Conservation (phyloP, 805 yeast genomes). For the Metschnikowia kunwiensis region DNA sequence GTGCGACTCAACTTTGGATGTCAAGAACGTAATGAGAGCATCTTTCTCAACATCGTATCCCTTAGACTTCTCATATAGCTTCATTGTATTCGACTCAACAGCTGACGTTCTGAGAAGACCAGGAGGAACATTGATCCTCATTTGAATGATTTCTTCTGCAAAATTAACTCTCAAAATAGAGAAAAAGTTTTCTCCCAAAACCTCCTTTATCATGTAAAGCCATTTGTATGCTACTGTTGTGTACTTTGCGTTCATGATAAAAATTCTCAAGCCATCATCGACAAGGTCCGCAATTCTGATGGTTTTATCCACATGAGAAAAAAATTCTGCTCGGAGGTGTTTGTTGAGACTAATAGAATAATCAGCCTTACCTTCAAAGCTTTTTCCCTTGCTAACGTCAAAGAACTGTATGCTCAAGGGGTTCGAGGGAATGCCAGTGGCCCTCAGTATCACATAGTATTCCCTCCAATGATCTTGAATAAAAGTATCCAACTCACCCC, state of each 20-base stretch:
- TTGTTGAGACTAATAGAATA: slow-evolving; percentile 19
- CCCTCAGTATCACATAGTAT: slow-evolving; percentile 66
- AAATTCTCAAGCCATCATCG: slow-evolving; percentile 32
- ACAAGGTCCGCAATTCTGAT: slow-evolving; percentile 46
- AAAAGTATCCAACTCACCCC: slow-evolving; percentile 50
- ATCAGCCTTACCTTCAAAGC: slow-evolving; percentile 23
- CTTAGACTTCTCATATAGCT: slow-evolving; percentile 10
- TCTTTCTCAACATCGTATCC: slow-evolving; percentile 28
- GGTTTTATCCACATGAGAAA: slow-evolving; percentile 68
- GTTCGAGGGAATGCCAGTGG: slow-evolving; percentile 47
- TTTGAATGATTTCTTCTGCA: slow-evolving; percentile 43
- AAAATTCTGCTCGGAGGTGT: slow-evolving; percentile 44
- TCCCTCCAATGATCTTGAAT: slow-evolving; percentile 77
- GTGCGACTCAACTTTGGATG: slow-evolving; percentile 27
- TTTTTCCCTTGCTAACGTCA: slow-evolving; percentile 37
- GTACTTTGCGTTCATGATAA: slow-evolving; percentile 55
- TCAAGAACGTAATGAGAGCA: slow-evolving; percentile 36
- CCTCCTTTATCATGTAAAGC: slow-evolving; percentile 54
- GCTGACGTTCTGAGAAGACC: slow-evolving; percentile 13
- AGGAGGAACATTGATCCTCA: slow-evolving; percentile 48
- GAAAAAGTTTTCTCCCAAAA: slow-evolving; percentile 37
- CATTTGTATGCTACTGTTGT: slow-evolving; percentile 56
- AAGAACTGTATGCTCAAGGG: slow-evolving; percentile 68
- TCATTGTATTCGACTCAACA: slow-evolving; percentile 5
- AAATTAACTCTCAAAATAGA: slow-evolving; percentile 35